phyloP scores from a whole-genome alignment of 306 rosid genomes.

The Astragalus membranaceus region DNA sequence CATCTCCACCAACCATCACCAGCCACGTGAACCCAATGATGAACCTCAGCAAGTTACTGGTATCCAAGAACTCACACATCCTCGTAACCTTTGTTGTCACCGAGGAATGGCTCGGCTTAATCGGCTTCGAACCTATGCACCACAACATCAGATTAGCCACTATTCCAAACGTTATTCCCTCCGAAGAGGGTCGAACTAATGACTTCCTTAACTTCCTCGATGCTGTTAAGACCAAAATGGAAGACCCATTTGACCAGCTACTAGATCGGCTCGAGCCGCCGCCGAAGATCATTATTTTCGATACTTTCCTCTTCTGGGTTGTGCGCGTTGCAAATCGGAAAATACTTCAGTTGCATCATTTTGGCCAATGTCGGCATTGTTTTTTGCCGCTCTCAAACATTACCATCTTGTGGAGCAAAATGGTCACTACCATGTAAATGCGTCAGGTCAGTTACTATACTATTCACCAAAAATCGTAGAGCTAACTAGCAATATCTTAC shows the following conservation, averaged over 20 bases:
- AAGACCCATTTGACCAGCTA: constrained; percentile 41
- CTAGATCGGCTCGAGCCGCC: constrained; percentile 30
- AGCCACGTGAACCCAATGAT: constrained; percentile 49
- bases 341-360: constrained; percentile 36
- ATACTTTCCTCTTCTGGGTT: constrained; percentile 32
- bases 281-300: constrained; percentile 18
- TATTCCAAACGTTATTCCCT: constrained; percentile 50
- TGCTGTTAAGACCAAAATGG: constrained; percentile 43
- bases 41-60: constrained; percentile 34
- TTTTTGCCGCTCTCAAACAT: constrained; percentile 22
- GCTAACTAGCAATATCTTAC: no score
- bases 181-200: constrained; percentile 33
- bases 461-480: no score
- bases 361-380: constrained; percentile 41
- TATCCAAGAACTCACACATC: constrained; percentile 13
- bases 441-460: constrained; percentile 23
- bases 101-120: constrained; percentile 47
- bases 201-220: constrained; percentile 27
- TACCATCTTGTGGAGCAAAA: constrained; percentile 21
- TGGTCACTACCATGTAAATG: constrained; percentile 22
- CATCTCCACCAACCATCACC: constrained; percentile 7
- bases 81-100: constrained; percentile 50
- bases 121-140: constrained; percentile 34
- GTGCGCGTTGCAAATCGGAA: constrained; percentile 18
- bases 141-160: constrained; percentile 32